phyloP scores from a whole-genome alignment of 805 yeast genomes.

The Yamadazyma endophytica region DNA sequence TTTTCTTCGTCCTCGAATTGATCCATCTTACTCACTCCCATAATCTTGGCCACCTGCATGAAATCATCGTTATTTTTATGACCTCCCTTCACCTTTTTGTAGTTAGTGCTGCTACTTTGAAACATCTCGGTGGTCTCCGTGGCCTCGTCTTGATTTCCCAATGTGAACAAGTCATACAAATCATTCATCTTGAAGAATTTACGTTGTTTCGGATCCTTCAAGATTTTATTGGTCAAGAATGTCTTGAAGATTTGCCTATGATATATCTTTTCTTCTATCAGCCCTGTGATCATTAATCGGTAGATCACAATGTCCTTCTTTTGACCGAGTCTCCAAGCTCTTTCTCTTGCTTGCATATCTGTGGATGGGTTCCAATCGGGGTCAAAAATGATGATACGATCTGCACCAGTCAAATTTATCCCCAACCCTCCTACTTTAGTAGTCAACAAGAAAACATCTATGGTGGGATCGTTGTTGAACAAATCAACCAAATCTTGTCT shows the following conservation, averaged over 20 bases:
- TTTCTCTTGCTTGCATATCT: slow-evolving; percentile 91
- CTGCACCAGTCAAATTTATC: slow-evolving; percentile 91
- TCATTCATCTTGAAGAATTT: slow-evolving; percentile 91
- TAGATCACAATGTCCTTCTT: slow-evolving; percentile 88
- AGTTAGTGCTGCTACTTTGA: slow-evolving; percentile 2
- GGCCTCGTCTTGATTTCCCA: slow-evolving; percentile 72
- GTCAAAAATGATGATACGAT: slow-evolving; percentile 87
- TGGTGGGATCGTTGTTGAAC: slow-evolving; percentile 61
- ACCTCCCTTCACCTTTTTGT: slow-evolving; percentile 8
- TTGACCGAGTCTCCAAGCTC: slow-evolving; percentile 97
- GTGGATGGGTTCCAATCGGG: slow-evolving; percentile 99
- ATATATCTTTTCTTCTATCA: slow-evolving; percentile 94
- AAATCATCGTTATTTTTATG: slow-evolving; percentile 62
- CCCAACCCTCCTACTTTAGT: slow-evolving; percentile 97
- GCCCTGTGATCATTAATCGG: slow-evolving; percentile 87
- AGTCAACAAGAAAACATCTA: slow-evolving; percentile 72
- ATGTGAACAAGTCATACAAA: slow-evolving; percentile 79
- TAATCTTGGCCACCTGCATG: slow-evolving; percentile 53
- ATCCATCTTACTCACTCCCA: slow-evolving; percentile 73
- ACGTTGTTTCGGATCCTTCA: slow-evolving; percentile 93
- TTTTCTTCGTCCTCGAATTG: slow-evolving; percentile 44
- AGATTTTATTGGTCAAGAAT: slow-evolving; percentile 83
- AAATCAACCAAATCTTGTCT: slow-evolving; percentile 78
- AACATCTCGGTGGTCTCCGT: slow-evolving; percentile 38
- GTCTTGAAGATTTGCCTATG: slow-evolving; percentile 97